Evolutionary conservation across 2,329 filamentous ascomycete genomes (phyloP).

Genomic region (Ophiostoma piceae): DNA sequence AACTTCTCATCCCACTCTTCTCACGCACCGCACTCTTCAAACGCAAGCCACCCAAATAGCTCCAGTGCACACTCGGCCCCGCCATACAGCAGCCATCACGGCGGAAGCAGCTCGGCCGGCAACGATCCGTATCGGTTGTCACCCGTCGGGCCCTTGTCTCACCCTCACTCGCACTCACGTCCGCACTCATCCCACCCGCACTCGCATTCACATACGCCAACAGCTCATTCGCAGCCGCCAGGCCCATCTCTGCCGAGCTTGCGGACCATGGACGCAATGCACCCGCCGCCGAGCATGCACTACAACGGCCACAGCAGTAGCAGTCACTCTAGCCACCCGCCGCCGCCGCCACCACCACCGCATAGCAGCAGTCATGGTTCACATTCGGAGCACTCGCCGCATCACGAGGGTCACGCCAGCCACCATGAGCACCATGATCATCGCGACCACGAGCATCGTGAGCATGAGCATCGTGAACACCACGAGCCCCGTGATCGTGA

Average conservation of each 20-base stretch:
- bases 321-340: slow-evolving; percentile 15
- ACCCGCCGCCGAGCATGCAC: slow-evolving; percentile 23
- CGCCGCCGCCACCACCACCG: not conserved
- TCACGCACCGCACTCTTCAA: not conserved
- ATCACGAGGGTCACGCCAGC: not conserved
- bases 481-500: slow-evolving; percentile 27
- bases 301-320: slow-evolving; percentile 22
- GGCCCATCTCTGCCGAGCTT: slow-evolving; percentile 30
- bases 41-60: not conserved
- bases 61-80: slow-evolving; percentile 6
- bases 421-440: not conserved
- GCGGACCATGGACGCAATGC: slow-evolving; percentile 29
- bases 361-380: slow-evolving; percentile 20
- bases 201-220: not conserved
- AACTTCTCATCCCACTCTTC: not conserved
- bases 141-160: slow-evolving; percentile 22
- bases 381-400: not conserved
- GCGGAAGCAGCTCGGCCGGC: not conserved
- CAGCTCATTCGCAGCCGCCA: not conserved
- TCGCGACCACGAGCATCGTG: not conserved
- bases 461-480: slow-evolving; percentile 22
- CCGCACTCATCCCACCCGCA: not conserved
- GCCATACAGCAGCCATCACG: slow-evolving; percentile 14
- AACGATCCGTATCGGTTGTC: slow-evolving; percentile 28
- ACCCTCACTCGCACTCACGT: slow-evolving; percentile 17